Conservation (phyloP, 495 filamentous ascomycete genomes). For the Cetradonia linearis region DNA sequence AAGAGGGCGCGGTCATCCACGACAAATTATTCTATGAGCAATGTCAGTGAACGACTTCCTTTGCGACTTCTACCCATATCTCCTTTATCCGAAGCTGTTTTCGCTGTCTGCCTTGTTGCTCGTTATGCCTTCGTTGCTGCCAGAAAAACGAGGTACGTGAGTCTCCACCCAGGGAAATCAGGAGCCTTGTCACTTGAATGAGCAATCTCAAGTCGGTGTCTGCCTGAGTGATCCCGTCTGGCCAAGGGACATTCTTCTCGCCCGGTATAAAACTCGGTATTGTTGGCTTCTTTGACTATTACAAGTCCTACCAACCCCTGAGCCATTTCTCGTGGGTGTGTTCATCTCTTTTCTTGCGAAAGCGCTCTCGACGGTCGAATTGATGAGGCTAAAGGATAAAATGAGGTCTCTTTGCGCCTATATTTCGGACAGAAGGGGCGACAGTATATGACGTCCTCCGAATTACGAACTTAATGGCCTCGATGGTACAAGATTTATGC, state of each 20-base stretch:
- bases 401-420: neutral
- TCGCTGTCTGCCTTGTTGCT: neutral
- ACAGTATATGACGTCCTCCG: neutral
- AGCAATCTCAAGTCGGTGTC: neutral
- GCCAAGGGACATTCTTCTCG: neutral
- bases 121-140: neutral
- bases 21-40: slow-evolving; percentile 21
- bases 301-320: too few species aligned
- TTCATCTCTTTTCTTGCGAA: neutral
- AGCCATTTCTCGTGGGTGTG: neutral
- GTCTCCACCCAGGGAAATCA: neutral
- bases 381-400: neutral
- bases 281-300: neutral
- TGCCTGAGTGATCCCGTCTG: neutral
- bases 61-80: neutral
- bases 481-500: neutral
- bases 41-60: slow-evolving; percentile 14
- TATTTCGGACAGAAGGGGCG: slow-evolving; percentile 1
- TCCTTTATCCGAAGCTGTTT: neutral
- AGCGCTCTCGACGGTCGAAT: neutral
- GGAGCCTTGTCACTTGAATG: neutral
- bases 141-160: neutral
- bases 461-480: neutral
- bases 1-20: slow-evolving; percentile 14
- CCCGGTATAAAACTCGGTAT: neutral